Evolutionary conservation across 2,329 filamentous ascomycete genomes (phyloP), one percentile per base, ranked within the genome.

Genomic region (Colletotrichum sp.): DNA sequence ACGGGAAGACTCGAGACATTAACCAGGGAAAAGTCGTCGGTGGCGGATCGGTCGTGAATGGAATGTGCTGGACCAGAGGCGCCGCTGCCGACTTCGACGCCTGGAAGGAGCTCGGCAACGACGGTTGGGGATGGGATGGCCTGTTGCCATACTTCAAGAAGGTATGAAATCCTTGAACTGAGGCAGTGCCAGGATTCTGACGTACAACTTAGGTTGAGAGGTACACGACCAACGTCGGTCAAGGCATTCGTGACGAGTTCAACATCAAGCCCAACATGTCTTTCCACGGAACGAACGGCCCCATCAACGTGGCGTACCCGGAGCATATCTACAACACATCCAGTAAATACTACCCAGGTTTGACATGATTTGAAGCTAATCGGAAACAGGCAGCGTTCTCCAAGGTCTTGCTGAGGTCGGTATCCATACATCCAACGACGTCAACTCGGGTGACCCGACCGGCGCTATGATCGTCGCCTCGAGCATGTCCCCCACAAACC

Each of bases 61-160:
- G 85, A 18, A 81, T 88, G 79, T 85, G 85, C 64, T 87, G 85
- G 80, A 84, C 82, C 30, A 80, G 86, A 24, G 85, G 86, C 8
- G 82, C 84, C 16, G 81, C 80, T 9, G 81, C 81, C 16, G 85
- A 87, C 74, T 88, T 85, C 67, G 84, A 88, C 60, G 83, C 83
- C 26, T 88, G 86, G 87, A 84, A 84, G 70, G 81, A 81, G 5
- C 79, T 88, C 6, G 86, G 86, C 0, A 87, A 86, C 62, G 80
- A 81, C 1, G 84, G 83, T 3, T 88, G 87, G 87, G 83, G 84
- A 21, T 88, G 85, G 85, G 77, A 85, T 2, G 82, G 81, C 26
- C 79, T 91, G 13, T 79, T 88, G 1, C 88, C 86, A 0, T 90
- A 90, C 77, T 88, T 90, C 77, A 82, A 83, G 32, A 90, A 90